phyloP scores from a whole-genome alignment of 139 green algal species.

The Ulvella scutata region DNA sequence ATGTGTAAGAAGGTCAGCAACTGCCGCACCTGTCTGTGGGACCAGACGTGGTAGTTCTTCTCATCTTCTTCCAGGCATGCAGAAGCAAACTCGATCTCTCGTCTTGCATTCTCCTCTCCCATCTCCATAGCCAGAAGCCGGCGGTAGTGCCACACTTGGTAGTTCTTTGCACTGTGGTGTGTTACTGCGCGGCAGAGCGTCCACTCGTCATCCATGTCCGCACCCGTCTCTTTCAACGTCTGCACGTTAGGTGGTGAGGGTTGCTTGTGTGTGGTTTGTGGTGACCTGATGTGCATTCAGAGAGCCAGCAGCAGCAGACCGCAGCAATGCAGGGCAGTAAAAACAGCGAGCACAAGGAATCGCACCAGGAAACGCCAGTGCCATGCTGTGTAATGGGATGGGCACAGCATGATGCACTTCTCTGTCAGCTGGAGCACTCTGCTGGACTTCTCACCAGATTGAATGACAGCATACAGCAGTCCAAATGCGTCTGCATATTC shows the following conservation, averaged over 20 bases:
- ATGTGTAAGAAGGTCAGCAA: background rate
- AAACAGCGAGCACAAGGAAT: background rate
- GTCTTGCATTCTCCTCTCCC: conserved; percentile 13
- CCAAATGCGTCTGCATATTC: conserved; percentile 29
- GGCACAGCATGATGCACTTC: conserved; percentile 44
- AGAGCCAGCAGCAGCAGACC: conserved; percentile 11
- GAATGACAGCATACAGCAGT: background rate
- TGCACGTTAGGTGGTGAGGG: no score
- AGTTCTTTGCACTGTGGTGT: conserved; percentile 63
- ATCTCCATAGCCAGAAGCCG: conserved; percentile 30
- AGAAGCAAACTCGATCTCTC: conserved; percentile 32
- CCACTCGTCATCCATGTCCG: conserved; percentile 8
- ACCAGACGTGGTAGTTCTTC: conserved; percentile 87
- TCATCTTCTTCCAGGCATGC: conserved; percentile 40
- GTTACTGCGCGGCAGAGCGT: conserved; percentile 15
- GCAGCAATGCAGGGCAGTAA: background rate
- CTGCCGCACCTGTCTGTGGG: conserved; percentile 40
- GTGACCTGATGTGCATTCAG: conserved; percentile 3
- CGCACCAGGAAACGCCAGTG: conserved; percentile 30
- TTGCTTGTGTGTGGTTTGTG: background rate
- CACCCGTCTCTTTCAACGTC: background rate
- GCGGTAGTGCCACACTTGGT: conserved; percentile 85
- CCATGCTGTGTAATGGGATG: conserved; percentile 71
- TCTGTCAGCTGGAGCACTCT: conserved; percentile 42
- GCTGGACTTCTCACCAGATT: conserved; percentile 28